A percentile compares a stretch with the other conserved stretches of the same genome.
These are phyloP conservation scores for Hapsidospora chrysogenum DNA, from an alignment of 495 filamentous ascomycete genomes.

Conservation along the genomic window DNA sequence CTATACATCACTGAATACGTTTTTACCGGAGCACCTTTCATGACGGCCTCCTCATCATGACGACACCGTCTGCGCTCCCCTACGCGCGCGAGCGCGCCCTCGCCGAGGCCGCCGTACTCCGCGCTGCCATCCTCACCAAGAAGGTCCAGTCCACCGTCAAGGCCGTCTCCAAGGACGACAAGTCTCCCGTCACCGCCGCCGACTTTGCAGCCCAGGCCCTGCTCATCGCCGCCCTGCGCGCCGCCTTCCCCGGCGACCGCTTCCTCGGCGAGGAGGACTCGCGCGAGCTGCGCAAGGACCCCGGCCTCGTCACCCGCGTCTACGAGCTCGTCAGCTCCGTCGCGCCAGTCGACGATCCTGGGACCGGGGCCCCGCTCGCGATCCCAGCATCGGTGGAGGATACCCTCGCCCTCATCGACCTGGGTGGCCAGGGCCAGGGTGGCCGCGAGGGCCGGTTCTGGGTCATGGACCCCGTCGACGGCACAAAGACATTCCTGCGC, in stretches of 20 bases:
- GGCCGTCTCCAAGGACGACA: constrained; percentile 32
- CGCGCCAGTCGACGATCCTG: constrained; percentile 18
- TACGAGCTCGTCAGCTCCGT: constrained; percentile 24
- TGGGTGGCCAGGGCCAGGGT: constrained; percentile 27
- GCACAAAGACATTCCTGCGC: constrained; percentile 38
- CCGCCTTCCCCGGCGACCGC: constrained; percentile 29
- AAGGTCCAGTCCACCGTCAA: constrained; percentile 27
- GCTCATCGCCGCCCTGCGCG: constrained; percentile 34
- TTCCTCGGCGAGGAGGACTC: constrained; percentile 40
- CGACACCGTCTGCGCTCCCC: not conserved
- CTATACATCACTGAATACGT: no score
- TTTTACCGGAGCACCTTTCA: no score
- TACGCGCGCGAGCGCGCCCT: constrained; percentile 31
- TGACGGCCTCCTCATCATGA: not conserved
- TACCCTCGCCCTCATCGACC: constrained; percentile 37
- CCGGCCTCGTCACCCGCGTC: constrained; percentile 24
- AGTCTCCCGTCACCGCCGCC: constrained; percentile 36
- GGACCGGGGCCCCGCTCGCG: constrained; percentile 17
- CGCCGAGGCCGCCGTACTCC: constrained; percentile 34
- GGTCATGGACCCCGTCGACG: constrained; percentile 46
- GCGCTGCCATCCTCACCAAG: constrained; percentile 35
- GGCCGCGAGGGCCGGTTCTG: constrained; percentile 27
- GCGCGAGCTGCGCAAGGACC: constrained; percentile 23
- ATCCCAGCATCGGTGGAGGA: constrained; percentile 24
- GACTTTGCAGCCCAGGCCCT: constrained; percentile 41